Conservation (phyloP, 1,284 basidiomycete species). For the Puccinia hordei region DNA sequence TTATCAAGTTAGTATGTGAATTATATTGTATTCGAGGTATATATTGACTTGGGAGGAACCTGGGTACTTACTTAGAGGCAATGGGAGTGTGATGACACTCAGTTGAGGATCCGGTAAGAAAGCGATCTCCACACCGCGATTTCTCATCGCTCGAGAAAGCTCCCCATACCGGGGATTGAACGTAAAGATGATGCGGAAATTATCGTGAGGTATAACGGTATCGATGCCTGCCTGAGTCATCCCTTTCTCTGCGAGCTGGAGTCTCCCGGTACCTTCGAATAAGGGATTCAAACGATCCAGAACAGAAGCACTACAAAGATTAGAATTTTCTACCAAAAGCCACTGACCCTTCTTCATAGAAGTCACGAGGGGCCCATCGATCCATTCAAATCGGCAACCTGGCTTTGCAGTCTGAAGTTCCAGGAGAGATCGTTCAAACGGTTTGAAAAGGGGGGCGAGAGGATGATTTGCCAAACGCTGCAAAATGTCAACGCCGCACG, state of each 20-base stretch:
- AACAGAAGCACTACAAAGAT: conserved; percentile 91
- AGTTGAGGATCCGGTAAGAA: conserved; percentile 49
- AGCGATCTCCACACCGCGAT: conserved; percentile 87
- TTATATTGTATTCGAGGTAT: no score
- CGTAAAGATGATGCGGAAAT: conserved; percentile 92
- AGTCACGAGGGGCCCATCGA: conserved; percentile 87
- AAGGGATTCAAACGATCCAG: conserved; percentile 95
- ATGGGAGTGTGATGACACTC: background rate
- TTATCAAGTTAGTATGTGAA: background rate
- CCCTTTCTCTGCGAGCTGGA: conserved; percentile 87
- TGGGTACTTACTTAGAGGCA: background rate
- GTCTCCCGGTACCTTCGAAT: conserved; percentile 79
- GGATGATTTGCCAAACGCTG: background rate
- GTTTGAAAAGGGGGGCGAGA: background rate
- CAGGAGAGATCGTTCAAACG: conserved; percentile 31
- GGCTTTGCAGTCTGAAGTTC: conserved; percentile 17
- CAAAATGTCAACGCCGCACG: background rate
- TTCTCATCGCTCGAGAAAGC: conserved; percentile 95
- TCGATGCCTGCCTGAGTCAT: conserved; percentile 76
- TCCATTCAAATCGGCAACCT: conserved; percentile 76
- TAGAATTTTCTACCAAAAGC: conserved; percentile 89
- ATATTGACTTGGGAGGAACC: background rate
- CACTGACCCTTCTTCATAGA: conserved; percentile 86
- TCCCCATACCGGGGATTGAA: conserved; percentile 89
- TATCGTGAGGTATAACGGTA: conserved; percentile 76